phyloP scores from a whole-genome alignment of 495 filamentous ascomycete species.

The Daldinia bambusicola region DNA sequence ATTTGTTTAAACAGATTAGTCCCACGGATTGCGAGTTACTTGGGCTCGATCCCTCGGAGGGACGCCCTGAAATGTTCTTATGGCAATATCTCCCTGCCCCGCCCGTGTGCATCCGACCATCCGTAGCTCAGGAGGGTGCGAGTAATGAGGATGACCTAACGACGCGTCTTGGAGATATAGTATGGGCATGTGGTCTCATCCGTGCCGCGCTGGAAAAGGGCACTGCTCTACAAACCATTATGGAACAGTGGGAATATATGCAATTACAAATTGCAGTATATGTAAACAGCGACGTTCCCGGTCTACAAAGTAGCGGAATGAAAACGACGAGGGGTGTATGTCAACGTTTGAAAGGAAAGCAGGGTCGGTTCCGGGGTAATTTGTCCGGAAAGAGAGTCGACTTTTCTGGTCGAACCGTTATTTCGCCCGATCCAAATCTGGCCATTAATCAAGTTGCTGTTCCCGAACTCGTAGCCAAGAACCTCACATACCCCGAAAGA shows the following conservation, averaged over 20 bases:
- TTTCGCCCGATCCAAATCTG: conserved; percentile 95
- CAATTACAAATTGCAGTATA: conserved; percentile 96
- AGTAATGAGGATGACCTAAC: conserved; percentile 98
- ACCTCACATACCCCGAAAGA: conserved; percentile 92
- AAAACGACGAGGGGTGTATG: conserved; percentile 92
- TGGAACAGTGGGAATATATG: conserved; percentile 98
- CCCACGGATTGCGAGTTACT: conserved; percentile 88
- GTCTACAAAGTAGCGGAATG: conserved; percentile 76
- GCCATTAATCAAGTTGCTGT: conserved; percentile 94
- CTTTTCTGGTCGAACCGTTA: conserved; percentile 96
- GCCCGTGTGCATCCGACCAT: conserved; percentile 91
- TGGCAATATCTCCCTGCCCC: conserved; percentile 97
- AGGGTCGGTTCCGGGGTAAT: conserved; percentile 96
- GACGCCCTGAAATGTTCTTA: conserved; percentile 94
- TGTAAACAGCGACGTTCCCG: conserved; percentile 96
- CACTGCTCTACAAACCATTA: conserved; percentile 83
- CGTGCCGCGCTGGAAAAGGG: conserved; percentile 82
- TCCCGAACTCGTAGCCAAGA: conserved; percentile 87
- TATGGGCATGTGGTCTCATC: conserved; percentile 85
- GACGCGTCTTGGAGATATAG: conserved; percentile 91
- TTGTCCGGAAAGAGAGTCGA: conserved; percentile 98
- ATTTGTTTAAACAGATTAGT: conserved; percentile 89
- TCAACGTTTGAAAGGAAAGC: conserved; percentile 94
- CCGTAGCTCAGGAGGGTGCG: conserved; percentile 87
- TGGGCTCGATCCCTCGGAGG: conserved; percentile 85